A percentile compares a stretch with the other conserved stretches of the same genome.
phyloP scores from a whole-genome alignment of 306 rosid genomes.

The Trifolium fragiferum region DNA sequence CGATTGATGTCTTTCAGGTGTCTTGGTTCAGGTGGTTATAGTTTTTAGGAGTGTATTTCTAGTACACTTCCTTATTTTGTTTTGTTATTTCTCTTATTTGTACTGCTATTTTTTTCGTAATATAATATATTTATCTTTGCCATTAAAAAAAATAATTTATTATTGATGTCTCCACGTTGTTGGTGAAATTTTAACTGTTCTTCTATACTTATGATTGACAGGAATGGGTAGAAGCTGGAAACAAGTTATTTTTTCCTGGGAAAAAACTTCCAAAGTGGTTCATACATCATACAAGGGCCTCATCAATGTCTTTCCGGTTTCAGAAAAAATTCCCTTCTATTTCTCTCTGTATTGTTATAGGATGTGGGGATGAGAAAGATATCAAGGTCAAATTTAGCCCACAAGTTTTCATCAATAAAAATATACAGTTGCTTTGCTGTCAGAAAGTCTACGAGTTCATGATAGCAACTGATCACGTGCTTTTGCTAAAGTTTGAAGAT shows the following conservation, averaged over 20 bases:
- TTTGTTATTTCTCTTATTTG: too few relatives aligned
- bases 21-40: too few relatives aligned
- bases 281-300: neutral
- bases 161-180: neutral
- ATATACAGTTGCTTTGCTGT: neutral
- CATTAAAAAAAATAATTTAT: too few relatives aligned
- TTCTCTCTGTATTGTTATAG: neutral
- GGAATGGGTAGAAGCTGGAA: constrained; percentile 14
- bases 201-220: neutral
- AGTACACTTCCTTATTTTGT: too few relatives aligned
- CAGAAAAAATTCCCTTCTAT: constrained; percentile 21
- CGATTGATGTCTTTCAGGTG: too few relatives aligned
- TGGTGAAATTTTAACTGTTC: neutral
- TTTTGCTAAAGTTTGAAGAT: neutral
- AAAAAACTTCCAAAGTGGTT: constrained; percentile 30
- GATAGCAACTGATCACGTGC: constrained; percentile 3
- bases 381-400: neutral
- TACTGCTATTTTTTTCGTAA: too few relatives aligned
- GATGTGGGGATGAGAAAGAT: neutral
- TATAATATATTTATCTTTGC: too few relatives aligned
- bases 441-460: constrained; percentile 11
- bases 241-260: constrained; percentile 13
- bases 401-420: constrained; percentile 14
- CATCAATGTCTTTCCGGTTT: constrained; percentile 32
- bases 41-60: too few relatives aligned